These are phyloP conservation scores for Plicaturopsis crispa DNA, from an alignment of 768 basidiomycete species.

Conservation along the genomic window DNA sequence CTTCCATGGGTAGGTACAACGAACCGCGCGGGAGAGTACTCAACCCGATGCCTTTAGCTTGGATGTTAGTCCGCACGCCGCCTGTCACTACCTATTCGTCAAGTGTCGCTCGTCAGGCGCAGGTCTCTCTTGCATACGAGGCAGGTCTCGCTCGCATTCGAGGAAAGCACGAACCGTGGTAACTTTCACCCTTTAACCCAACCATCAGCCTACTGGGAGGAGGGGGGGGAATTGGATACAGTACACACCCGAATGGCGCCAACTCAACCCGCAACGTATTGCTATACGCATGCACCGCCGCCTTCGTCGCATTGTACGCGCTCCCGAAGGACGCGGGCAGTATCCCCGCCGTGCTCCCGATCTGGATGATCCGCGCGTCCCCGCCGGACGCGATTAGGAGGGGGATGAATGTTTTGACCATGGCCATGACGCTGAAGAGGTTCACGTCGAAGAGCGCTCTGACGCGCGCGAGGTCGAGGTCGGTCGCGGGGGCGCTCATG, in stretches of 20 bases:
- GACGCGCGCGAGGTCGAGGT: conserved; percentile 15
- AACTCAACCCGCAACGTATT: conserved; percentile 25
- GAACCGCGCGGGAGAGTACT: conserved; percentile 6
- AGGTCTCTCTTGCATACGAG: not conserved
- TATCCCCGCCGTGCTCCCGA: conserved; percentile 20
- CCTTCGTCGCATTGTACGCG: conserved; percentile 23
- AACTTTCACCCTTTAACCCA: not conserved
- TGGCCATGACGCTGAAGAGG: conserved; percentile 22
- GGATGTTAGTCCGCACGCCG: not conserved
- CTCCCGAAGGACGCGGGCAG: conserved; percentile 21
- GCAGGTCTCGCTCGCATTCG: not conserved
- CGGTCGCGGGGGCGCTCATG: conserved; percentile 15
- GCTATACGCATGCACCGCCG: conserved; percentile 22
- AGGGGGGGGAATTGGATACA: not conserved
- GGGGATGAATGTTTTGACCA: conserved; percentile 22
- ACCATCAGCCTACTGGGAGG: not conserved
- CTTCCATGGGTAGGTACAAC: conserved; percentile 10
- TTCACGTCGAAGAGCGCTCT: conserved; percentile 22
- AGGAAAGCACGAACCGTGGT: not conserved
- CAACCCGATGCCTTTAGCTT: too few relatives aligned
- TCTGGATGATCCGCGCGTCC: conserved; percentile 20
- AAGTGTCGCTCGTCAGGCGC: not conserved
- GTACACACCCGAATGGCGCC: conserved; percentile 21
- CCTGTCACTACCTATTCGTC: not conserved
- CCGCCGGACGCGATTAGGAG: conserved; percentile 17